Percentiles rank a stretch among this genome's conserved stretches.
Conservation (phyloP, 352 stramenopile genomes). For the Phytopythium chamaehyphon region DNA sequence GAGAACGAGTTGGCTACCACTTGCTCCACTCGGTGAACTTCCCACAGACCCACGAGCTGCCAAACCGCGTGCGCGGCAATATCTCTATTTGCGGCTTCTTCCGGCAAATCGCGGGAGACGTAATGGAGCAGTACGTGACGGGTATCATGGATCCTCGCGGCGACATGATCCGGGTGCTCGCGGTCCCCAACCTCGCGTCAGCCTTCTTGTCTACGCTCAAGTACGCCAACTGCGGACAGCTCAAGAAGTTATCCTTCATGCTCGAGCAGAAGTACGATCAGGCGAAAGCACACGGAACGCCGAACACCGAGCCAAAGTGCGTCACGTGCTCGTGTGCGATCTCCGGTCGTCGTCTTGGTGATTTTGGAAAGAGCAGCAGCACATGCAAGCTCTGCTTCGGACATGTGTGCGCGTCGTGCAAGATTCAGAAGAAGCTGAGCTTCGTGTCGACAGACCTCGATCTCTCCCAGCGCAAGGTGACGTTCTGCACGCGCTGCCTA, state of each 20-base stretch:
- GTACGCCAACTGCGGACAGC: constrained; percentile 26
- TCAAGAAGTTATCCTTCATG: constrained; percentile 40
- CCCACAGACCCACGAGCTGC: constrained; percentile 9
- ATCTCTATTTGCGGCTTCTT: constrained; percentile 26
- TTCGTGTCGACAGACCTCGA: constrained; percentile 27
- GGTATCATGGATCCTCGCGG: constrained; percentile 16
- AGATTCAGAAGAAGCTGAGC: constrained; percentile 29
- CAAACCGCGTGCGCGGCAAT: constrained; percentile 10
- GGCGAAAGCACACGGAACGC: neutral
- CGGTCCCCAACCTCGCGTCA: constrained; percentile 4
- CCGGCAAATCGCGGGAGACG: constrained; percentile 6
- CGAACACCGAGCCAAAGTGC: constrained; percentile 5
- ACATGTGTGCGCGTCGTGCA: constrained; percentile 28
- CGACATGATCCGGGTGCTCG: constrained; percentile 6
- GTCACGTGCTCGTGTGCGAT: constrained; percentile 18
- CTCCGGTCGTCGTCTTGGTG: constrained; percentile 9
- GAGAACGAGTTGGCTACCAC: constrained; percentile 30
- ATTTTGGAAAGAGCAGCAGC: constrained; percentile 11
- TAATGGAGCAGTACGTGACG: constrained; percentile 26
- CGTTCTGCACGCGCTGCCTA: constrained; percentile 37
- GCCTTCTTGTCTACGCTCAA: constrained; percentile 8
- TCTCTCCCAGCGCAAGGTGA: constrained; percentile 30
- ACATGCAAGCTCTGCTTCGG: constrained; percentile 20
- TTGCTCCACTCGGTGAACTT: constrained; percentile 37
- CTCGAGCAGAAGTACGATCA: constrained; percentile 7